These are phyloP conservation scores for Cenchrus purpureus DNA, from an alignment of 176 grass and related monocot species.

Conservation along the genomic window DNA sequence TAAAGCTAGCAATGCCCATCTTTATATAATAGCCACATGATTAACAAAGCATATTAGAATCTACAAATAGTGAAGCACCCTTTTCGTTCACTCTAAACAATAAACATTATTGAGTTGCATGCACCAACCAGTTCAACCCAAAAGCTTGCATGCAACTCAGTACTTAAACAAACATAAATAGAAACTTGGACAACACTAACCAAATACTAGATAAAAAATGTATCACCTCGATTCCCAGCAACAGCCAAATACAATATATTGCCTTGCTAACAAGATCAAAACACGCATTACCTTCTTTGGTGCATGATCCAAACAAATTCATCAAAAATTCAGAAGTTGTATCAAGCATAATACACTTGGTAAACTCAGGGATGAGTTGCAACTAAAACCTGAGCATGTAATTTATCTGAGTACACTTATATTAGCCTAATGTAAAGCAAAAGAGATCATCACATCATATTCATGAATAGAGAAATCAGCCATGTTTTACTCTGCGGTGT, in stretches of 20 bases:
- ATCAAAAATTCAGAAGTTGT: not conserved
- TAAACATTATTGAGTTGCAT: too few relatives aligned
- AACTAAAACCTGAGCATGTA: not conserved
- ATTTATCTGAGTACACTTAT: not conserved
- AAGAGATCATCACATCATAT: not conserved
- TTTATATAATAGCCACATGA: not conserved
- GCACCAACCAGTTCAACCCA: too few relatives aligned
- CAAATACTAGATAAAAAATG: not conserved
- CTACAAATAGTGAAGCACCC: not conserved
- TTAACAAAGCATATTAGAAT: not conserved
- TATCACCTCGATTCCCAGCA: not conserved
- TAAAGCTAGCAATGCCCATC: not conserved
- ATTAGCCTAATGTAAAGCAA: conserved; percentile 8
- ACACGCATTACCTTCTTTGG: not conserved
- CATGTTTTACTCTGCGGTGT: conserved; percentile 1
- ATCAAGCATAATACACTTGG: not conserved
- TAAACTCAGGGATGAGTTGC: not conserved
- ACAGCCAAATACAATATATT: not conserved
- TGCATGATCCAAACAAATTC: not conserved
- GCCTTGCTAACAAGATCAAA: not conserved
- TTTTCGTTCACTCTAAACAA: conserved; percentile 5
- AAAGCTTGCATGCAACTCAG: too few relatives aligned
- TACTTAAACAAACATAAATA: not conserved
- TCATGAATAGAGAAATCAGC: not conserved
- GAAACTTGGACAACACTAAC: not conserved